phyloP scores from a whole-genome alignment of 2,329 filamentous ascomycete genomes.

The Fusarium proliferatum region DNA sequence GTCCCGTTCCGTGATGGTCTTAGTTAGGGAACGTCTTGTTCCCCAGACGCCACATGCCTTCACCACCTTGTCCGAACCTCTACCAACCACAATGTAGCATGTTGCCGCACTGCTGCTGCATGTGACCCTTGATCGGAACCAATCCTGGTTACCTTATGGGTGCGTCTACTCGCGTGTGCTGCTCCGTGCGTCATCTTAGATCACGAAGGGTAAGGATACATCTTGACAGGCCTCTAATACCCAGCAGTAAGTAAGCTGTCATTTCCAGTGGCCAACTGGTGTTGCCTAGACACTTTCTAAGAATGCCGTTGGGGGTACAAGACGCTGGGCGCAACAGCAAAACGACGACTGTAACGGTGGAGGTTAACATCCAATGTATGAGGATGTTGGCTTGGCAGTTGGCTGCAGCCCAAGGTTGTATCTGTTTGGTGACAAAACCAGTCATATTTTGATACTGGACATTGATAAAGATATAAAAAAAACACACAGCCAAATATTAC shows the following conservation, averaged over 20 bases:
- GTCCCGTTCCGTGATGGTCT: neutral
- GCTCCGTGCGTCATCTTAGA: slow-evolving; percentile 23
- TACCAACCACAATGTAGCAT: slow-evolving; percentile 13
- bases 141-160: slow-evolving; percentile 2
- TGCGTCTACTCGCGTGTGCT: slow-evolving; percentile 7
- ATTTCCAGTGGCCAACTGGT: neutral
- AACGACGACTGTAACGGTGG: neutral
- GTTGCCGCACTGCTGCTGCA: slow-evolving; percentile 9
- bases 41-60: slow-evolving; percentile 20
- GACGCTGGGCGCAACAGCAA: neutral
- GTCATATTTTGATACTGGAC: slow-evolving; percentile 11
- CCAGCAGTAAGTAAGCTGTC: neutral
- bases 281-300: neutral
- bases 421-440: slow-evolving; percentile 22
- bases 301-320: neutral
- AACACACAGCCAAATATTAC: neutral
- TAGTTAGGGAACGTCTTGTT: neutral
- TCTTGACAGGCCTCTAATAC: slow-evolving; percentile 5
- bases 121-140: slow-evolving; percentile 28
- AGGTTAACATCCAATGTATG: neutral
- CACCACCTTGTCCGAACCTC: neutral
- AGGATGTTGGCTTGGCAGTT: slow-evolving; percentile 8
- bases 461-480: neutral
- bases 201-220: slow-evolving; percentile 10
- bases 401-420: slow-evolving; percentile 13